Evolutionary conservation across 164 flowering plant genomes (phyloP).

Genomic region (Chloranthus sessilifolius): DNA sequence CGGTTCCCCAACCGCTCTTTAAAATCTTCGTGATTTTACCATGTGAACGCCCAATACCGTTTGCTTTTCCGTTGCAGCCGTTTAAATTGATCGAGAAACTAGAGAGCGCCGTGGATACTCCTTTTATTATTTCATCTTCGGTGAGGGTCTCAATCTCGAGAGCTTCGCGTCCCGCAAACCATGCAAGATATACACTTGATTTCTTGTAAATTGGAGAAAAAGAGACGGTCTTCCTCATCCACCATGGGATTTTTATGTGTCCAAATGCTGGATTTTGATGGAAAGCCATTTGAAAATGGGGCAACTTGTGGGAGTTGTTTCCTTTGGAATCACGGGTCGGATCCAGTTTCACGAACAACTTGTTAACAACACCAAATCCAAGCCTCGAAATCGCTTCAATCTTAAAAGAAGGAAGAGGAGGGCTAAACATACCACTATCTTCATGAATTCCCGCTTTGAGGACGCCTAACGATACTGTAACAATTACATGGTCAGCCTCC

Average conservation of each 20-base stretch:
- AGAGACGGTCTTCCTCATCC: constrained; percentile 84
- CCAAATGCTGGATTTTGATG: constrained; percentile 25
- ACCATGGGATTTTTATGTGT: constrained; percentile 66
- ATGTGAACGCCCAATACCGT: background rate
- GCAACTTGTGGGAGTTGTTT: constrained; percentile 29
- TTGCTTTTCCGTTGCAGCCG: background rate
- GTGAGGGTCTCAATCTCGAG: constrained; percentile 61
- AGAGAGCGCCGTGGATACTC: constrained; percentile 54
- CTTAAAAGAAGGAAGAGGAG: constrained; percentile 74
- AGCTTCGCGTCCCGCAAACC: constrained; percentile 97
- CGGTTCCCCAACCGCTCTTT: constrained; percentile 85
- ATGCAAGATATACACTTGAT: constrained; percentile 61
- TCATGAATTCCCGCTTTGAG: constrained; percentile 50
- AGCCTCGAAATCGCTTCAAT: constrained; percentile 63
- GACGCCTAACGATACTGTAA: constrained; percentile 90
- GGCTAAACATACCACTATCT: constrained; percentile 55
- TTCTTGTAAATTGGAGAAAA: constrained; percentile 60
- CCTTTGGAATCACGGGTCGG: constrained; percentile 4
- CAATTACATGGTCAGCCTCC: constrained; percentile 81
- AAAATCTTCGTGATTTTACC: constrained; percentile 38
- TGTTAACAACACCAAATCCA: constrained; percentile 91
- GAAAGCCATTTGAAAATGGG: constrained; percentile 67
- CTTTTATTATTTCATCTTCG: constrained; percentile 66
- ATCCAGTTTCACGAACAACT: constrained; percentile 54
- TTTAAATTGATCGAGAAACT: constrained; percentile 20